Evolutionary conservation across 129 eudicot species (phyloP), one percentile per base, ranked within the genome.

Genomic region (Silybum marianum): DNA sequence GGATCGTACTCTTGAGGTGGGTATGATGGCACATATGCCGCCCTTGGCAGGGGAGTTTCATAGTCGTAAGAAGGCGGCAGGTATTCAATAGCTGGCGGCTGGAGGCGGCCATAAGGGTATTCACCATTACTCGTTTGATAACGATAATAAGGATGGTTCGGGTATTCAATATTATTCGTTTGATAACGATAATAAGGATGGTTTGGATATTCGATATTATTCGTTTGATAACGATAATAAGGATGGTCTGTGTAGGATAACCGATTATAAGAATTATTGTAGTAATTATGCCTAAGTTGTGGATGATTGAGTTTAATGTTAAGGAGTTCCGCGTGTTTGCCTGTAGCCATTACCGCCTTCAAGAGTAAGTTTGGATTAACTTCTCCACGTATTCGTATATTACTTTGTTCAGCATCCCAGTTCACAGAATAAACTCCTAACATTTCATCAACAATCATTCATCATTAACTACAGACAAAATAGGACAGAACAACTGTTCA

Each of bases 241-340:
- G 85, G 62, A 69, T 13, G 65, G 44, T 76, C 67, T 18, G 3
- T 58, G 66, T 58, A 58, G 9, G 66, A 58, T 4, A 6, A 6
- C 23, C 66, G 66, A 58, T 58, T 58, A 58, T n/a, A 58, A 58
- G 66, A 32, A 32, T 32, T 32, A 32, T 72, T 23, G 46, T 46
- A 76, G 69, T 58, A 7, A 72, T 39, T 36, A 18, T 30, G 72
- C 76, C 66, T 19, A 40, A 69, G 75, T 82, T 58, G 67, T 2
- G 92, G 92, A 44, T 88, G 92, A 3, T 76, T 70, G 72, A 89
- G 82, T 73, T 83, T 85, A 16, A 78, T 84, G 74, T 54, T 70
- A 19, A 69, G 36, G 4, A 85, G 66, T 48, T 89, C 82, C 3
- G 89, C 93, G 19, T 88, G 90, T 39, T 54, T 46, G 39, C 84